These are phyloP conservation scores for Phytophthora pseudosyringae DNA, from an alignment of 352 stramenopile species.

Conservation along the genomic window DNA sequence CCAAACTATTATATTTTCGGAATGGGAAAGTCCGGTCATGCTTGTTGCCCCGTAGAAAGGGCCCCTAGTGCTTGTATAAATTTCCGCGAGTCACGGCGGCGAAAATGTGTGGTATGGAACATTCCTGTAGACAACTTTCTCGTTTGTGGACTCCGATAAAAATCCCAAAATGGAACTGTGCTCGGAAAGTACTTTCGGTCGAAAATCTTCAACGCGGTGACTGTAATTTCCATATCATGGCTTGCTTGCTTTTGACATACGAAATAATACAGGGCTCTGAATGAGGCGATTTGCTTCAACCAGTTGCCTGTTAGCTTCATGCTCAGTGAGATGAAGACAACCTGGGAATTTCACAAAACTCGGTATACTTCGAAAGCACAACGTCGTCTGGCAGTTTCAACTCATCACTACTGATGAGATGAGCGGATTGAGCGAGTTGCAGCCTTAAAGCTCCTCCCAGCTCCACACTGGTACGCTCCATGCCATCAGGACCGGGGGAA, in stretches of 20 bases:
- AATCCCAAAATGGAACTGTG: slow-evolving; percentile 16
- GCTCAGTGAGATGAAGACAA: slow-evolving; percentile 9
- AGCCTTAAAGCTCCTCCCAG: slow-evolving; percentile 1
- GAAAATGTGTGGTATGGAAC: slow-evolving; percentile 4
- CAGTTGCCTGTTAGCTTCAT: background rate
- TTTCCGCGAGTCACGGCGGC: background rate
- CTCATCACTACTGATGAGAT: no score
- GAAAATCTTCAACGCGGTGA: slow-evolving; percentile 20
- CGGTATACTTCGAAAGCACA: no score
- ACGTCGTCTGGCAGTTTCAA: no score
- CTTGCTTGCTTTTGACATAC: slow-evolving; percentile 4
- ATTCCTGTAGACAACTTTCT: slow-evolving; percentile 2
- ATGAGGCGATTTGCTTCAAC: slow-evolving; percentile 4
- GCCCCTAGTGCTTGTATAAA: no score
- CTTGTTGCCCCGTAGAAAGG: no score
- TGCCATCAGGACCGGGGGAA: background rate
- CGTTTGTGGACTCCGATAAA: slow-evolving; percentile 12
- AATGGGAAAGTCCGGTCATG: background rate
- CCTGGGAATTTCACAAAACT: no score
- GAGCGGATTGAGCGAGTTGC: no score
- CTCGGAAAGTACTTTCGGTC: slow-evolving; percentile 1
- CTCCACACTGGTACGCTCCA: slow-evolving; percentile 11
- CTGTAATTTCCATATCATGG: slow-evolving; percentile 19
- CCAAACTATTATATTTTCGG: background rate
- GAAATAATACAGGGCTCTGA: slow-evolving; percentile 14